Evolutionary conservation across 2,329 filamentous ascomycete species (phyloP).

Genomic region (Paraphoma chrysanthemicola): DNA sequence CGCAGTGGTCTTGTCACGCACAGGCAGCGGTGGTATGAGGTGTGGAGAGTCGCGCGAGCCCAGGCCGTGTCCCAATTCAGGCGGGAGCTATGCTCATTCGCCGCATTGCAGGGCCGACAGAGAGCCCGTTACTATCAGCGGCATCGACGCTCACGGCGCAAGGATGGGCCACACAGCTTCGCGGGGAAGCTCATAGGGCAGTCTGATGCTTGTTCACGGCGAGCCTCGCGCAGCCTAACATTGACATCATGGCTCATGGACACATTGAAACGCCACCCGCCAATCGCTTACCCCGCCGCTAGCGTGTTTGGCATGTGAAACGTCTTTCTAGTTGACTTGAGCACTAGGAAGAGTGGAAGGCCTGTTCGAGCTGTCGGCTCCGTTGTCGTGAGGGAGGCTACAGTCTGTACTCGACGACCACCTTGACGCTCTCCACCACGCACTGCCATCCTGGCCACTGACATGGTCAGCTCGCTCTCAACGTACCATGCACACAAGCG

Average conservation of each 20-base stretch:
- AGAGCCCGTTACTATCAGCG: slow-evolving; percentile 14
- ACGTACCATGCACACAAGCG: no score
- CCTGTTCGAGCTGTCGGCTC: no score
- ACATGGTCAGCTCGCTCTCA: slow-evolving; percentile 2
- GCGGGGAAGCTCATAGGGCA: slow-evolving; percentile 12
- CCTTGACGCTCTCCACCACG: slow-evolving; percentile 23
- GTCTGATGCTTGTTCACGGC: slow-evolving; percentile 10
- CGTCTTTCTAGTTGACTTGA: background rate
- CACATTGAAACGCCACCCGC: slow-evolving; percentile 7
- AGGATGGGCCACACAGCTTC: slow-evolving; percentile 12
- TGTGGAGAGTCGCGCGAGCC: slow-evolving; percentile 26
- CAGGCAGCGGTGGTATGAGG: slow-evolving; percentile 14
- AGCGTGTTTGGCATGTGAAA: background rate
- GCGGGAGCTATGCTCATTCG: slow-evolving; percentile 27
- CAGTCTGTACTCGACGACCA: slow-evolving; percentile 32
- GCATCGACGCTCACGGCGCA: slow-evolving; percentile 12
- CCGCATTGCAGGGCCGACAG: slow-evolving; percentile 18
- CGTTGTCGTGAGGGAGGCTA: background rate
- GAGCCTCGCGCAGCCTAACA: slow-evolving; percentile 12
- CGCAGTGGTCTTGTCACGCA: slow-evolving; percentile 1
- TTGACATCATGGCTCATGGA: slow-evolving; percentile 11
- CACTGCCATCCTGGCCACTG: slow-evolving; percentile 42
- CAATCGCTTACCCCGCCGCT: slow-evolving; percentile 18
- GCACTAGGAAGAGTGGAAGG: no score
- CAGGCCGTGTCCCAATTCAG: slow-evolving; percentile 20